Base-by-base conservation (phyloP, 2,329 filamentous ascomycete genomes). In the Neofusicoccum laricinum region DNA sequence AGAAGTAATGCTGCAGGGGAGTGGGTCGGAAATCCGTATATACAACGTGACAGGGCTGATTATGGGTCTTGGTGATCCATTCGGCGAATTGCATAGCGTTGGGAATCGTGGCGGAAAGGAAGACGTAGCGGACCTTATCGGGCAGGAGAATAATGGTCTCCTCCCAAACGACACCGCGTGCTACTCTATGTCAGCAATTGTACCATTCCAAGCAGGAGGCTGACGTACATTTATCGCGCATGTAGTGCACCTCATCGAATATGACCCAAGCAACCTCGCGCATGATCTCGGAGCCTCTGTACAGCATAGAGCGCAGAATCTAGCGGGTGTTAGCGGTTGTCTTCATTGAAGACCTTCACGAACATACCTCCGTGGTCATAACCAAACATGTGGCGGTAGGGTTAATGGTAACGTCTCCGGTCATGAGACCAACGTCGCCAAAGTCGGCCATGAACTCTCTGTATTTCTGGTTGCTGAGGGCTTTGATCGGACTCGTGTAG, bases 31-130 rank as follows among this genome's bases (percentile, higher is more conserved):
- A 99, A 79, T 99, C 94, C 61, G 95, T 99, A 78, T 99, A 99
- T 2, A 99, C 95, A 67, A 99, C 96, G 83, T 99, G 96, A 70
- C 95, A 99, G 6, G 95, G 94, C 74, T 99, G 96, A 69, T 91
- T 90, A 77, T 99, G 96, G 65, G 94, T 98, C 80, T 98, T 98
- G 71, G 91, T 93, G 72, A 99, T 96, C 95, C 95, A 99, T 77
- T 99, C 94, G 70, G 95, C 95, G 72, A 99, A 99, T 77, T 99
- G 95, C 86, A 98, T 97, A 61, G 95, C 93, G 75, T 99, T 99
- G 63, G 95, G 95, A 67, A 99, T 99, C 1, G 96, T 99, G 67
- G 95, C 95, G 36, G 96, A 99, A 66, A 99, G 82, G 79, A 99
- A 99, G 64, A 99, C 96, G 74, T 98, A 99, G 80, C 93, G 91